Percentiles rank a stretch among this genome's conserved stretches.
These are phyloP conservation scores for Lyophyllum shimeji DNA, from an alignment of 768 basidiomycete genomes.

Conservation along the genomic window DNA sequence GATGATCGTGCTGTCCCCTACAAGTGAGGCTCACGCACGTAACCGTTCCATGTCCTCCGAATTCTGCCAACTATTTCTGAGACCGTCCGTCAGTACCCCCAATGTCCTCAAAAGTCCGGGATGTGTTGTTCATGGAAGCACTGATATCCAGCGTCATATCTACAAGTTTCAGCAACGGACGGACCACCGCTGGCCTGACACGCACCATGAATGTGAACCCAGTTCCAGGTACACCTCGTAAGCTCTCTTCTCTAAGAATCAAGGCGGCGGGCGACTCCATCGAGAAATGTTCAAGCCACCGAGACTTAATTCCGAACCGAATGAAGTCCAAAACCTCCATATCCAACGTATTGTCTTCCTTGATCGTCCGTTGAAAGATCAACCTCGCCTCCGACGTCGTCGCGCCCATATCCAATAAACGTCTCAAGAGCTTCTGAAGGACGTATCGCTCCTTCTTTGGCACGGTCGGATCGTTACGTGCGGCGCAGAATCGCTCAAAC, in stretches of 20 bases:
- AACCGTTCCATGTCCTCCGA: conserved; percentile 93
- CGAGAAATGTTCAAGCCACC: conserved; percentile 80
- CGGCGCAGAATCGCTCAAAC: conserved; percentile 44
- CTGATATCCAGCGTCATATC: conserved; percentile 52
- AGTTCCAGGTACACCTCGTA: conserved; percentile 51
- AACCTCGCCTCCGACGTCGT: conserved; percentile 60
- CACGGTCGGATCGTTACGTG: conserved; percentile 20
- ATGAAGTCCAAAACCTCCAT: conserved; percentile 69
- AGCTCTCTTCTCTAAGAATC: conserved; percentile 43
- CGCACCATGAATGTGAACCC: conserved; percentile 77
- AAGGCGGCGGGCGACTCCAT: conserved; percentile 58
- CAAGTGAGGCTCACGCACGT: conserved; percentile 46
- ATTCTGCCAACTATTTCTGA: conserved; percentile 88
- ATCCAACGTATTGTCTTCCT: conserved; percentile 51
- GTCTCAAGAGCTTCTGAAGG: conserved; percentile 60
- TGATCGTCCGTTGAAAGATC: conserved; percentile 61
- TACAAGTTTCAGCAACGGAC: conserved; percentile 16
- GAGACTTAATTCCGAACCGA: conserved; percentile 66
- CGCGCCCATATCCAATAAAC: conserved; percentile 78
- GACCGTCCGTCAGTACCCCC: conserved; percentile 69
- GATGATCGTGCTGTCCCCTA: background rate
- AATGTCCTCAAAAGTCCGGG: conserved; percentile 72
- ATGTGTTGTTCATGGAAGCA: conserved; percentile 30
- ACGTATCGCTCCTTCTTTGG: conserved; percentile 53
- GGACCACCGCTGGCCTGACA: background rate